Evolutionary conservation across 257 asterid species (phyloP).

Genomic region (Misopates orontium): DNA sequence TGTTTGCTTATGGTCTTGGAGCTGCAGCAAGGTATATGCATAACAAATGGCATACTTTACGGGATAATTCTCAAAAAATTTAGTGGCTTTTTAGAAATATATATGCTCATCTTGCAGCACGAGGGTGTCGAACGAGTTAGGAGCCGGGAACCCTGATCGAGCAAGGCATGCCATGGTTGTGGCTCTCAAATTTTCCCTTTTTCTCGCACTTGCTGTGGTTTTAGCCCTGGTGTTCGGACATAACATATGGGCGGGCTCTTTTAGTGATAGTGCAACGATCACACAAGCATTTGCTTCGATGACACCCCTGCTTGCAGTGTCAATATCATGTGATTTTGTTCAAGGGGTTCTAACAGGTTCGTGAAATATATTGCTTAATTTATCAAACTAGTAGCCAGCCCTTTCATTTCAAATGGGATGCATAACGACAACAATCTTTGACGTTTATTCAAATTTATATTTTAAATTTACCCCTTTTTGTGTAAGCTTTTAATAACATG

Average conservation of each 20-base stretch:
- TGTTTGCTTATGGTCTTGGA: conserved; percentile 25
- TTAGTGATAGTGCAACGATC: conserved; percentile 58
- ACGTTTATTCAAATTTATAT: too few species aligned
- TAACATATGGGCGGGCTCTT: conserved; percentile 60
- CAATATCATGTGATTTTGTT: conserved; percentile 55
- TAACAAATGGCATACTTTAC: too few species aligned
- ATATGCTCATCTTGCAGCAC: conserved; percentile 49
- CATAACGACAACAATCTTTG: too few species aligned
- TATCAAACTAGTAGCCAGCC: too few species aligned
- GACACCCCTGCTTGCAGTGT: conserved; percentile 58
- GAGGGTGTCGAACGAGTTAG: conserved; percentile 84
- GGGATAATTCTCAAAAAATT: too few species aligned
- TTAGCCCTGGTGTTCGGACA: conserved; percentile 54
- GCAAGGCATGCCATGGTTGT: conserved; percentile 74
- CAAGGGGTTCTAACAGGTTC: conserved; percentile 74
- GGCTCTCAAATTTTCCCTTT: conserved; percentile 48
- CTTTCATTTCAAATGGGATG: too few species aligned
- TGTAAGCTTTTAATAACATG: too few species aligned
- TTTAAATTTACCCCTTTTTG: too few species aligned
- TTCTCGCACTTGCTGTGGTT: conserved; percentile 44
- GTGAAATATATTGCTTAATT: background rate
- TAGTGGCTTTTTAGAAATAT: too few species aligned
- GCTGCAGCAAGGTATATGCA: conserved; percentile 20
- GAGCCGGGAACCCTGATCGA: conserved; percentile 56
- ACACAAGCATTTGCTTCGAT: conserved; percentile 49